phyloP scores from a whole-genome alignment of 2,329 filamentous ascomycete species.

The Ophiostoma montium region DNA sequence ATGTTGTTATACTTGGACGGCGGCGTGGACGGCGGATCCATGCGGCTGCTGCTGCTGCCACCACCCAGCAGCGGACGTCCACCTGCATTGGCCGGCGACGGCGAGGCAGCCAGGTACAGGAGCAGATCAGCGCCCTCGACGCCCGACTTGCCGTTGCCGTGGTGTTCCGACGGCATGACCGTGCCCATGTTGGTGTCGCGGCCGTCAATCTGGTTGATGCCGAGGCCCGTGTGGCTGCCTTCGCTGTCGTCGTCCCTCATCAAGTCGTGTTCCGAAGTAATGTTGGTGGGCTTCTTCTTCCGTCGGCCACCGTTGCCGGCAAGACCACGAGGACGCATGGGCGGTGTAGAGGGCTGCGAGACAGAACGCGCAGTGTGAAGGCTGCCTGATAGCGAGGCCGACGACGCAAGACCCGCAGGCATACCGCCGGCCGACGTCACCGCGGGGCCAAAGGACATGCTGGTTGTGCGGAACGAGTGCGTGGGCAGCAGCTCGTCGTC shows the following conservation, averaged over 20 bases:
- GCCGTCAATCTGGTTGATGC: constrained; percentile 23
- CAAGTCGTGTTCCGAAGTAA: not conserved
- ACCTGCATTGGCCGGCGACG: constrained; percentile 59
- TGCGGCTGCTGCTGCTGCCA: constrained; percentile 24
- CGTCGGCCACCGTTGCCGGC: constrained; percentile 25
- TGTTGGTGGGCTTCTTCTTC: constrained; percentile 29
- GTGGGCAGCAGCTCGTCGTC: constrained; percentile 70
- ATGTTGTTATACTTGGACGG: constrained; percentile 53
- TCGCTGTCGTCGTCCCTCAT: constrained; percentile 18
- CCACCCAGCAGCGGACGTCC: constrained; percentile 19
- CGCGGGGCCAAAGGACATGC: constrained; percentile 6
- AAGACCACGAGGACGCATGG: constrained; percentile 42
- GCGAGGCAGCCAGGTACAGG: constrained; percentile 79
- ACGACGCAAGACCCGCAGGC: not conserved
- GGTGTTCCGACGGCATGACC: not conserved
- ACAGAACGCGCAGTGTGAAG: constrained; percentile 33
- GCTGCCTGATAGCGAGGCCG: constrained; percentile 13
- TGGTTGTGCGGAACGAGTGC: constrained; percentile 53
- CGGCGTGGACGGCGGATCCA: constrained; percentile 63
- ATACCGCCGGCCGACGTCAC: not conserved
- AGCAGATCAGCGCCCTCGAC: constrained; percentile 73
- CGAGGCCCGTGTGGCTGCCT: constrained; percentile 5
- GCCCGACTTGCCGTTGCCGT: constrained; percentile 26
- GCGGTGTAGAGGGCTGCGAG: constrained; percentile 81
- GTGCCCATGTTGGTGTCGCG: constrained; percentile 18